phyloP scores from a whole-genome alignment of 345 rosid species.

The Theobroma cacao region DNA sequence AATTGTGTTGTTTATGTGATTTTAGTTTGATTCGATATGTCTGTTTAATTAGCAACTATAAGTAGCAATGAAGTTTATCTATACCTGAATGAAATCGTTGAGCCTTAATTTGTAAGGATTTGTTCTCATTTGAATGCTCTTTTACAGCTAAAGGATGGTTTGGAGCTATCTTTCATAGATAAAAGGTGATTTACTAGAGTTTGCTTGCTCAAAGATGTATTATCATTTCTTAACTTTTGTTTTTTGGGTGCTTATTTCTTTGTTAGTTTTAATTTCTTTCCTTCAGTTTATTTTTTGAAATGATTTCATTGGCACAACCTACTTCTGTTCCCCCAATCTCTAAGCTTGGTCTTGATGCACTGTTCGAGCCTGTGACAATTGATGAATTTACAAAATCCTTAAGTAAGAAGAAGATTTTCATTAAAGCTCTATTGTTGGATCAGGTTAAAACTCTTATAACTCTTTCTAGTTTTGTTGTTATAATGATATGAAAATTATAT shows the following conservation, averaged over 20 bases:
- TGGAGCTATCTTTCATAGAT: constrained; percentile 95
- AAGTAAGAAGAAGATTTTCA: constrained; percentile 67
- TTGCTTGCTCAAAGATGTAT: constrained; percentile 75
- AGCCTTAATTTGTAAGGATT: background rate
- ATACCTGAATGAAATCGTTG: background rate
- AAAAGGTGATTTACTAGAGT: constrained; percentile 94
- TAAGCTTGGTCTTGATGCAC: constrained; percentile 94
- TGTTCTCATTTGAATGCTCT: background rate
- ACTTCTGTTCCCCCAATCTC: constrained; percentile 77
- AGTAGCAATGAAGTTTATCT: background rate
- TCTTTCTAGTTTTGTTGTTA: background rate
- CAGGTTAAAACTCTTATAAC: constrained; percentile 46
- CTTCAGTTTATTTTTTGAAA: background rate
- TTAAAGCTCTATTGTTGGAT: constrained; percentile 84
- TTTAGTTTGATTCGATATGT: background rate
- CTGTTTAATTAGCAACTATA: background rate
- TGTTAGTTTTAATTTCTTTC: background rate
- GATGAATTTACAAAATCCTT: constrained; percentile 55
- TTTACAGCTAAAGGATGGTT: constrained; percentile 89
- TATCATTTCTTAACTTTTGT: background rate
- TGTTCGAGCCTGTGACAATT: constrained; percentile 73
- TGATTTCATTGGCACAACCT: constrained; percentile 52
- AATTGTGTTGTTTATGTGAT: background rate
- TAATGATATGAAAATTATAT: background rate
- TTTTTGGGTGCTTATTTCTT: background rate